Evolutionary conservation across 2,329 filamentous ascomycete genomes (phyloP).

Genomic region (Pyricularia sp.): DNA sequence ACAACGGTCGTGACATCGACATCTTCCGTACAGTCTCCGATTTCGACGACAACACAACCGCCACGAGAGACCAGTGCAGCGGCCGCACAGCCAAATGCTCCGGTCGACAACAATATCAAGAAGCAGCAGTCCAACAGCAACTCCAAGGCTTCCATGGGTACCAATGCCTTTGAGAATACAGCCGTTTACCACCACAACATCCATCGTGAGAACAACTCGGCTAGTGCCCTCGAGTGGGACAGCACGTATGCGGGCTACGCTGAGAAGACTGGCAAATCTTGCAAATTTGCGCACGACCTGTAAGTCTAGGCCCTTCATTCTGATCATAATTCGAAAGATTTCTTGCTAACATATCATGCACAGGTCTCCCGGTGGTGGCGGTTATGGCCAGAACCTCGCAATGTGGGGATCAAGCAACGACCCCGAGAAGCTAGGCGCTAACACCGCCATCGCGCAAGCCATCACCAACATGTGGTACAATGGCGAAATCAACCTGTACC

Average conservation of each 20-base stretch:
- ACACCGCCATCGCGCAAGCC: constrained; percentile 52
- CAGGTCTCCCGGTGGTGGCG: constrained; percentile 46
- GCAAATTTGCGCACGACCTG: constrained; percentile 69
- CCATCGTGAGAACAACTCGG: constrained; percentile 76
- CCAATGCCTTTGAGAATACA: constrained; percentile 21
- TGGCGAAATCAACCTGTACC: constrained; percentile 54
- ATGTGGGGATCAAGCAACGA: constrained; percentile 39
- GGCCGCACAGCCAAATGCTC: not conserved
- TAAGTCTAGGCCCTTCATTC: constrained; percentile 33
- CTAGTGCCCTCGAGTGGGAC: constrained; percentile 56
- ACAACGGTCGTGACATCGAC: not conserved
- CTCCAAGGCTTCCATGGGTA: constrained; percentile 6
- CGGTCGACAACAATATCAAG: not conserved
- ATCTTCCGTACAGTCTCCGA: not conserved
- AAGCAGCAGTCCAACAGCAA: not conserved
- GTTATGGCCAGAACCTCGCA: constrained; percentile 91
- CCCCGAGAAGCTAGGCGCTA: constrained; percentile 34
- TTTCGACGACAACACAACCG: not conserved
- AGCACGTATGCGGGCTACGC: constrained; percentile 55
- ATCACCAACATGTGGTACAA: constrained; percentile 88
- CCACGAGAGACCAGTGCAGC: not conserved
- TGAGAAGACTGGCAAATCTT: constrained; percentile 50
- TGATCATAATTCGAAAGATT: not conserved
- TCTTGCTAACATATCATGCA: not conserved
- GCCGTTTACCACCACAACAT: constrained; percentile 72